Base-by-base conservation (phyloP, 306 rosid species). In the Citrullus amarus region DNA sequence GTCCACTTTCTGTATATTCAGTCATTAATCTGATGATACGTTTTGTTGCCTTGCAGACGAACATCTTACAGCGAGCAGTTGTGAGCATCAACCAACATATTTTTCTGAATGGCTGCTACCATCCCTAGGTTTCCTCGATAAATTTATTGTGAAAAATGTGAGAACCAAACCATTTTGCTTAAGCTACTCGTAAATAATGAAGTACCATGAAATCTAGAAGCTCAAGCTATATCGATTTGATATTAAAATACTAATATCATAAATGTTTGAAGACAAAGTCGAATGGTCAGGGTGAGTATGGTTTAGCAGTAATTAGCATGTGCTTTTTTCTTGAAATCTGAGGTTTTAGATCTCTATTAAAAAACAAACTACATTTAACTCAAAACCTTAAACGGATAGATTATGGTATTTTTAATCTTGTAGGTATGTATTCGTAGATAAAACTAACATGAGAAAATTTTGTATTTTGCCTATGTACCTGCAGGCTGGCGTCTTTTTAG, bases 91-190 rank as follows among this genome's bases (percentile, higher is more conserved):
- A 51, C 73, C 90, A 2, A 44, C 82, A 70, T 90, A 81, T 82
- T 48, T 84, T 61, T 85, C 90, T 61, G 96, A 91, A 80, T 93
- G 98, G 98, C 80, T 93, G 80, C 85, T 84, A 76, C 98, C 98
- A 58, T 86, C 86, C 78, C 75, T 86, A 80, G 70, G 82, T 75
- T 56, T 73, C 30, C 53, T 41, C 8, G 98, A 90, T 78, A 90
- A 83, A 68, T 88, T 91, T 79, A 77, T 83, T n/a, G 91, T 91
- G 85, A 88, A 82, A 78, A 87, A 91, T 81, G 98, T 93, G 76
- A 88, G 97, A 81, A 78, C 68, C 18, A n/a, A 34, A 6, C 13
- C 18, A 34, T 53, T 74, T 30, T 10, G 1, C 78, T 51, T 5
- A 12, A 48, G 16, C 6, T 48, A 72, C 13, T 69, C 1, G 22